A percentile compares a stretch with the other conserved stretches of the same genome.
phyloP scores from a whole-genome alignment of 2,329 filamentous ascomycete genomes.

The Colletotrichum salicis region DNA sequence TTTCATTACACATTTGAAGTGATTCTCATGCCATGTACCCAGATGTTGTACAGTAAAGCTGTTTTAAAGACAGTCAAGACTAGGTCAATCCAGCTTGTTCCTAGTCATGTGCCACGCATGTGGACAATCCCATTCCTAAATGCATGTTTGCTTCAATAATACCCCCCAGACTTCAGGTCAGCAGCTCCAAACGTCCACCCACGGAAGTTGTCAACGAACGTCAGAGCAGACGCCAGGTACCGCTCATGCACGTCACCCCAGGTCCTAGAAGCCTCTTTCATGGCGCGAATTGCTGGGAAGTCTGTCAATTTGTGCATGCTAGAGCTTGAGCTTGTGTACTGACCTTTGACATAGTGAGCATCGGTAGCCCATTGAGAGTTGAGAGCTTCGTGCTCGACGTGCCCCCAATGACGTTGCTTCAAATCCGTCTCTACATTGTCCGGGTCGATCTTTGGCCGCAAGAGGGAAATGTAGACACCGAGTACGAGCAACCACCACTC shows the following conservation, averaged over 20 bases:
- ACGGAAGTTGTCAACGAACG: conserved; percentile 78
- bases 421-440: conserved; percentile 71
- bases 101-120: background rate
- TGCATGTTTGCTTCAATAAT: background rate
- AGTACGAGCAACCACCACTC: conserved; percentile 92
- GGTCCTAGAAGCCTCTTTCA: conserved; percentile 77
- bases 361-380: conserved; percentile 76
- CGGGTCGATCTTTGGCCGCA: conserved; percentile 77
- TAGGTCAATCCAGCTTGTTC: background rate
- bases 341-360: conserved; percentile 87
- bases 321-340: conserved; percentile 37
- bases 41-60: conserved; percentile 5
- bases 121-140: fast-evolving
- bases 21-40: conserved; percentile 15
- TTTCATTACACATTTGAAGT: background rate
- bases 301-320: background rate
- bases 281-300: conserved; percentile 71
- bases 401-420: conserved; percentile 78
- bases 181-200: conserved; percentile 65
- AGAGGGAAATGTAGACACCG: conserved; percentile 79
- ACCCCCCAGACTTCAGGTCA: background rate
- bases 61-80: background rate
- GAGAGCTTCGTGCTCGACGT: conserved; percentile 77
- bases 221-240: conserved; percentile 75
- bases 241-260: conserved; percentile 77